Evolutionary conservation across 2,329 filamentous ascomycete genomes (phyloP).

Genomic region (Xylaria sp.): DNA sequence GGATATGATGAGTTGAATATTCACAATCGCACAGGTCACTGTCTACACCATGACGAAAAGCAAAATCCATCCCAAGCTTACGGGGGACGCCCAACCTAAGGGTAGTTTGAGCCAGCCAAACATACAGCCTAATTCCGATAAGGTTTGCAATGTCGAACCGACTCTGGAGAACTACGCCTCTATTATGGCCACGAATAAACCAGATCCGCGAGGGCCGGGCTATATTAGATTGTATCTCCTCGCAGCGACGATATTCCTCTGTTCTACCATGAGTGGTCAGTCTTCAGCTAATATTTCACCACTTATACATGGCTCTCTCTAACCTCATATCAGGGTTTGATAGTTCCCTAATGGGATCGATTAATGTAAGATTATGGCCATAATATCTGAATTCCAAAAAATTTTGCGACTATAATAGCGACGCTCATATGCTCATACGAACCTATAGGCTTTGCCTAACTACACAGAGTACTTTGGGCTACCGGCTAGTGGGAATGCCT

Average conservation of each 20-base stretch:
- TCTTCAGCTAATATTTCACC: background rate
- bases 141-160: slow-evolving; percentile 21
- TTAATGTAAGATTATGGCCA: slow-evolving; percentile 43
- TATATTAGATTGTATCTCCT: slow-evolving; percentile 41
- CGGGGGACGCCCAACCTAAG: background rate
- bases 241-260: slow-evolving; percentile 40
- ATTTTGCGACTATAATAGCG: background rate
- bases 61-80: background rate
- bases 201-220: slow-evolving; percentile 39
- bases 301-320: background rate
- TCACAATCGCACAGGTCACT: background rate
- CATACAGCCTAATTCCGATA: background rate
- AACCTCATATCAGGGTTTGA: slow-evolving; percentile 45
- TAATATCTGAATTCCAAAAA: background rate
- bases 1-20: no score
- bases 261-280: slow-evolving; percentile 49
- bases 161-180: slow-evolving; percentile 39
- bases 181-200: slow-evolving; percentile 42
- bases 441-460: slow-evolving; percentile 42
- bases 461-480: slow-evolving; percentile 49
- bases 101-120: background rate
- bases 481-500: slow-evolving; percentile 43
- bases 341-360: slow-evolving; percentile 50
- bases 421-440: background rate
- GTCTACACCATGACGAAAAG: background rate